phyloP scores from a whole-genome alignment of 768 basidiomycete species.

The Serpula lacrymans region DNA sequence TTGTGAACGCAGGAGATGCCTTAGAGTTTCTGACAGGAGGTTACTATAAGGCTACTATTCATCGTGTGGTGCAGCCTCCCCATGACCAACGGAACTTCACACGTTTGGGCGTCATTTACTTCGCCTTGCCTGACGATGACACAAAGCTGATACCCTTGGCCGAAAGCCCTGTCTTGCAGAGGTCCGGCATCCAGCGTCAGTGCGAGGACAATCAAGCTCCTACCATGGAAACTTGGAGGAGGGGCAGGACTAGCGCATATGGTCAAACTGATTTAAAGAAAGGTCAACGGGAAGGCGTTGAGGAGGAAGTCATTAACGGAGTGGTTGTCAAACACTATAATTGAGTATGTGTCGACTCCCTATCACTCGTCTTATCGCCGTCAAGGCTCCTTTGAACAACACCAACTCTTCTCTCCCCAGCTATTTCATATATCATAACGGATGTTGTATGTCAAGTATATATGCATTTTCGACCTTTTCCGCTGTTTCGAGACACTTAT shows the following conservation, averaged over 20 bases:
- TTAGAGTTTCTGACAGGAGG: constrained; percentile 53
- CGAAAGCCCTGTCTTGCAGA: constrained; percentile 44
- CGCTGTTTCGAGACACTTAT: too few species aligned
- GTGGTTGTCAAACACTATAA: constrained; percentile 52
- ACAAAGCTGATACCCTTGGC: constrained; percentile 38
- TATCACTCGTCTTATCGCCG: too few species aligned
- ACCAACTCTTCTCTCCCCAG: too few species aligned
- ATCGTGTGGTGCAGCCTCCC: constrained; percentile 54
- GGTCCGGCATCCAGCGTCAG: constrained; percentile 30
- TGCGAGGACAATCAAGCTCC: constrained; percentile 37
- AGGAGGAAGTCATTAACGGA: constrained; percentile 49
- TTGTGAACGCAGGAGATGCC: constrained; percentile 51
- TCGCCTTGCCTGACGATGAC: constrained; percentile 45
- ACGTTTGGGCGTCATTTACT: constrained; percentile 53
- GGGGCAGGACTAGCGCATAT: constrained; percentile 43
- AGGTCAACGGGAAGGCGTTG: constrained; percentile 34
- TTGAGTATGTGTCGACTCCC: too few species aligned
- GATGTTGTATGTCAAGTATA: too few species aligned
- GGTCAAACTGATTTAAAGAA: constrained; percentile 40
- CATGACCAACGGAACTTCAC: constrained; percentile 41
- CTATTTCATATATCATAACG: too few species aligned
- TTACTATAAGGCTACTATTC: constrained; percentile 49
- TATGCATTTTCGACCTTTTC: too few species aligned
- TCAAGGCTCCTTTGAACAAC: too few species aligned
- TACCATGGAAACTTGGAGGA: constrained; percentile 47